Evolutionary conservation across 2,329 filamentous ascomycete species (phyloP).

Genomic region (Dendryphion nanum): DNA sequence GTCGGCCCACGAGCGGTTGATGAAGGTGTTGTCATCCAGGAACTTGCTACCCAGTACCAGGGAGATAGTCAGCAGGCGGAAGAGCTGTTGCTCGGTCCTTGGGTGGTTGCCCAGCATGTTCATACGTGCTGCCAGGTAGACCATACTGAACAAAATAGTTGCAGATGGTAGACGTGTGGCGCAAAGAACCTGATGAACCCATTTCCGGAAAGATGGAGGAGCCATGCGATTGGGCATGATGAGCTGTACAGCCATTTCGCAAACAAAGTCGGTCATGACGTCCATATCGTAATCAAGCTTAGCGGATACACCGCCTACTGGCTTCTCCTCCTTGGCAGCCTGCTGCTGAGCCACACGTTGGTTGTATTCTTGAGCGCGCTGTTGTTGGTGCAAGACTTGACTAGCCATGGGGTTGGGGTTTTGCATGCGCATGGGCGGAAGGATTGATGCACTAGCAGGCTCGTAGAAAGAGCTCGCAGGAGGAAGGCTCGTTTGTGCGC

Average conservation of each 20-base stretch:
- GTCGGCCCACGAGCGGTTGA: constrained; percentile 95
- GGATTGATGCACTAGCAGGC: constrained; percentile 42
- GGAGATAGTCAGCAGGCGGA: constrained; percentile 82
- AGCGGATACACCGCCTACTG: constrained; percentile 83
- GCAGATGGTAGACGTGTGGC: constrained; percentile 88
- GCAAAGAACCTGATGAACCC: constrained; percentile 84
- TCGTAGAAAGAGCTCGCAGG: constrained; percentile 45
- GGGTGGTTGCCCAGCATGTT: constrained; percentile 62
- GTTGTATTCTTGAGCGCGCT: constrained; percentile 41
- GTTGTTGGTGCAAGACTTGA: constrained; percentile 28
- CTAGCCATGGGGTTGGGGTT: constrained; percentile 39
- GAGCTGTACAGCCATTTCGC: constrained; percentile 78
- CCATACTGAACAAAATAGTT: constrained; percentile 85
- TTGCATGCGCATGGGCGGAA: constrained; percentile 48
- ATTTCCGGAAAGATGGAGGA: constrained; percentile 80
- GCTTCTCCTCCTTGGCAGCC: constrained; percentile 63
- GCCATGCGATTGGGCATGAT: constrained; percentile 62
- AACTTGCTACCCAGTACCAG: constrained; percentile 92
- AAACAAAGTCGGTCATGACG: constrained; percentile 91
- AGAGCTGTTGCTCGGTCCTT: constrained; percentile 67
- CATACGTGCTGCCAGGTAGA: constrained; percentile 82
- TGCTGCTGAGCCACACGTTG: constrained; percentile 39
- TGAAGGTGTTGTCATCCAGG: constrained; percentile 94
- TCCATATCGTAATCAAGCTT: constrained; percentile 97
- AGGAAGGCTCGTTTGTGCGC: constrained; percentile 34